Conservation (phyloP, 768 basidiomycete genomes). For the Tulasnella sp. region DNA sequence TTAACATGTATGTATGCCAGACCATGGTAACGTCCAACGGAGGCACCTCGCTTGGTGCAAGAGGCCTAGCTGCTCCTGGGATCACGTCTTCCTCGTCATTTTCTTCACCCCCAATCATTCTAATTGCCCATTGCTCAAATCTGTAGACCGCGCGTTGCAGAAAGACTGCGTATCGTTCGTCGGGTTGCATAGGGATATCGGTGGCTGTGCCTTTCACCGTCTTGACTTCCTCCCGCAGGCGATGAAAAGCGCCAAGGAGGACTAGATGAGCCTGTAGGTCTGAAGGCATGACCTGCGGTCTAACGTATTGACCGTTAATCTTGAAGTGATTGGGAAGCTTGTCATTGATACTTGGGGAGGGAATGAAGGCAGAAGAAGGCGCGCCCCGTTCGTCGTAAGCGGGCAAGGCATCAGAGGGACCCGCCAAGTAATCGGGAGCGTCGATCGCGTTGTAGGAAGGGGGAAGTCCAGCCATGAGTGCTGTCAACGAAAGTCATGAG, state of each 20-base stretch:
- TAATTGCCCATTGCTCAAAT: slow-evolving; percentile 26
- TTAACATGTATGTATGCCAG: slow-evolving; percentile 29
- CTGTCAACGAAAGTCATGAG: not conserved
- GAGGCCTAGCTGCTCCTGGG: not conserved
- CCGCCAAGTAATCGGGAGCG: not conserved
- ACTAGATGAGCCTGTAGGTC: slow-evolving; percentile 27
- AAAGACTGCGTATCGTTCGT: slow-evolving; percentile 29
- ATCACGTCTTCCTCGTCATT: not conserved
- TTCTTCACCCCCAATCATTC: not conserved
- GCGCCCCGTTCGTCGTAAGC: not conserved
- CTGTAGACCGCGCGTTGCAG: slow-evolving; percentile 28
- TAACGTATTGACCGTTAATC: not conserved
- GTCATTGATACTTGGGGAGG: not conserved
- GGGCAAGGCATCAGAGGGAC: not conserved
- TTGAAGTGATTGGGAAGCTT: not conserved
- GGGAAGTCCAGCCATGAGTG: not conserved
- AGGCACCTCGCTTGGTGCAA: not conserved
- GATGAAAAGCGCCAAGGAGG: slow-evolving; percentile 29
- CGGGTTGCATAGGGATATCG: slow-evolving; percentile 19
- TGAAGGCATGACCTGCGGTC: slow-evolving; percentile 24
- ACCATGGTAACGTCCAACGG: slow-evolving; percentile 31
- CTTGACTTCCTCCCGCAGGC: slow-evolving; percentile 16
- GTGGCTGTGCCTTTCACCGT: not conserved
- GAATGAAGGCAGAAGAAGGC: not conserved
- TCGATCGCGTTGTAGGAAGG: not conserved